Evolutionary conservation across 208 protist genomes (phyloP), one percentile per base, ranked within the genome.

Genomic region (Leishmania amazonensis): DNA sequence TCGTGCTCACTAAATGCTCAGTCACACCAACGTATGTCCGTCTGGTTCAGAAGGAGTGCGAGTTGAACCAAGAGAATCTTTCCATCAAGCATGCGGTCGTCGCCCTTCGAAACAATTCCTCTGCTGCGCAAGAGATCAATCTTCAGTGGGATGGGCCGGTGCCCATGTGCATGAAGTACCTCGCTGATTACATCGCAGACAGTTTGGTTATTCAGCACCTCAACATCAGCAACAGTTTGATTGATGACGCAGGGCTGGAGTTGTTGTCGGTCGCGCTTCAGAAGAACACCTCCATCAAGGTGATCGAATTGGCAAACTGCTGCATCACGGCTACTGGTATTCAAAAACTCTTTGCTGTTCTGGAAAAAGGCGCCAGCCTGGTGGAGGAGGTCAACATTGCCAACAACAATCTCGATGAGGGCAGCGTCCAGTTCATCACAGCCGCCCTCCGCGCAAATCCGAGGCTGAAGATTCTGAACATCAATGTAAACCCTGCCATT

Each of bases 261-360:
- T 79, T 91, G 68, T 76, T 98, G 1, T 62, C 87, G 11, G 77
- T 86, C 31, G 86, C 91, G 17, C 84, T 98, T 65, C 75, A 77
- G 62, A 82, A 81, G 42, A 97, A 98, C 81, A 84, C 75, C 7
- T 93, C 90, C 15, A 79, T 98, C 62, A 89, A 86, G 45, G 65
- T 85, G 51, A 64, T 98, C n/a, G 90, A 94, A 57, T 73, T 98
- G 51, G 87, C 94, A 28, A 97, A 97, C 85, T 98, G 97, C 86
- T 82, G 84, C 4, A 89, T 98, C 67, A 97, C 95, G 7, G 87
- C 89, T 51, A 68, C 60, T 0, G 97, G 97, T 40, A 88, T 94
- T 8, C 82, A 81, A 47, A 70, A 74, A 19, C 74, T 98, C 7
- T 94, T 96, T 81, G 75, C 83, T 15, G 79, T 87, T 38, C 64